A percentile compares a stretch with the other conserved stretches of the same genome.
These are phyloP conservation scores for Camellia oleifera DNA, from an alignment of 179 eudicot species.

Conservation along the genomic window DNA sequence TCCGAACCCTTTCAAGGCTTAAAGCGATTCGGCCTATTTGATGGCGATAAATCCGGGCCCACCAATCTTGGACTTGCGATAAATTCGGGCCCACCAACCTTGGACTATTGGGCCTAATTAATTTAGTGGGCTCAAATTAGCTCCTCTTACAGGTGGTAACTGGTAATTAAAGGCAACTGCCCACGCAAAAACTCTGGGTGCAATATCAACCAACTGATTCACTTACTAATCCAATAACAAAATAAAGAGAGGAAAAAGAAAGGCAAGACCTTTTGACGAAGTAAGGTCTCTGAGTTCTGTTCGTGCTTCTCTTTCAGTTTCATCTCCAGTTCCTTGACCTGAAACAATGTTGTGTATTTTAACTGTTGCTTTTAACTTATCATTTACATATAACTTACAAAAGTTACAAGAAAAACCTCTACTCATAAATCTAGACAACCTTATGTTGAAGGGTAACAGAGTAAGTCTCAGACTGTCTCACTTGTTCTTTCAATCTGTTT, in stretches of 20 bases:
- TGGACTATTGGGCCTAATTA: no score
- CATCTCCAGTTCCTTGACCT: constrained; percentile 47
- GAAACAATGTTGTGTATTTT: constrained; percentile 14
- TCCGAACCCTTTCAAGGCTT: no score
- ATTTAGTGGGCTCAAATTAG: no score
- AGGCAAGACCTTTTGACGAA: constrained; percentile 37
- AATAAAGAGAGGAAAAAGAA: not conserved
- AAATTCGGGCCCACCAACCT: no score
- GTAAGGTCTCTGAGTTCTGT: constrained; percentile 30
- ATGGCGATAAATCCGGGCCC: no score
- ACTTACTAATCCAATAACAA: not conserved
- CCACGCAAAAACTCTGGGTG: not conserved
- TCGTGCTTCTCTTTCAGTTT: constrained; percentile 38
- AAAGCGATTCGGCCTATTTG: no score
- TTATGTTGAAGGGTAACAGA: constrained; percentile 54
- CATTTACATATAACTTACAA: not conserved
- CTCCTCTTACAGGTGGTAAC: no score
- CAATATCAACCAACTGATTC: not conserved
- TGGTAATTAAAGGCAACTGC: no score
- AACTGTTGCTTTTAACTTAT: not conserved
- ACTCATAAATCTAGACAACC: constrained; percentile 32
- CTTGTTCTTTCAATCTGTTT: constrained; percentile 63
- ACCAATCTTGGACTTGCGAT: no score
- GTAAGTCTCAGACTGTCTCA: constrained; percentile 48
- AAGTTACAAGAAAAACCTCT: not conserved